Conservation (phyloP, 441 rosid species). For the California macrophylla region DNA sequence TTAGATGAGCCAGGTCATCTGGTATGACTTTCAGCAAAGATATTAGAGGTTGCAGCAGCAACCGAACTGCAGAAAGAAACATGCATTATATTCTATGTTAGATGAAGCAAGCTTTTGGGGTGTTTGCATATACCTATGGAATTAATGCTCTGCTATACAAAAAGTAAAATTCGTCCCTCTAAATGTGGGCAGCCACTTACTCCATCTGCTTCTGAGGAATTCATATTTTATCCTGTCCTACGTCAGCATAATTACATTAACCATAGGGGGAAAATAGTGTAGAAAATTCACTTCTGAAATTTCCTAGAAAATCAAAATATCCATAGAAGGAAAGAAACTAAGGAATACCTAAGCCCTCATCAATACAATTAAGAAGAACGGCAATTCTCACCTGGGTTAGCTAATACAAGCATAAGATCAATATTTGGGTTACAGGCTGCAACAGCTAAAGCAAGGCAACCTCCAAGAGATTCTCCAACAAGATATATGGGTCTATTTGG, state of each 20-base stretch:
- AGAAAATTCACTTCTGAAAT: not conserved
- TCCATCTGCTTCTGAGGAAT: not conserved
- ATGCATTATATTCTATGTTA: not conserved
- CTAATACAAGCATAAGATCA: constrained; percentile 60
- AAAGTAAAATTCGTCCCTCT: not conserved
- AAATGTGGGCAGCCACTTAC: not conserved
- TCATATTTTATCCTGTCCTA: not conserved
- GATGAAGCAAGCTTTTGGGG: not conserved
- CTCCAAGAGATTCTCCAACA: constrained; percentile 83
- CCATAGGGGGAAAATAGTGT: no score
- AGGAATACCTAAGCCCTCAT: not conserved
- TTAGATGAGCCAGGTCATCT: constrained; percentile 31
- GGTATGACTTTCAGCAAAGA: constrained; percentile 47
- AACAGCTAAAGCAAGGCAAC: constrained; percentile 70
- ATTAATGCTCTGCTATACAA: not conserved
- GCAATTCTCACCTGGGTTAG: constrained; percentile 58
- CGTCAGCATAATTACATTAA: not conserved
- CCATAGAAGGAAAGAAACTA: not conserved
- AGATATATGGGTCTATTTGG: constrained; percentile 71
- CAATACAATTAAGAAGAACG: not conserved
- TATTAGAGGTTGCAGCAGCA: constrained; percentile 40
- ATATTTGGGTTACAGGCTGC: constrained; percentile 58
- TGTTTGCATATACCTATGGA: not conserved
- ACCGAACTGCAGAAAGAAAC: constrained; percentile 44
- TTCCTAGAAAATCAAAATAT: not conserved